These are phyloP conservation scores for Penicillium pulvis DNA, from an alignment of 495 filamentous ascomycete genomes.

Conservation along the genomic window DNA sequence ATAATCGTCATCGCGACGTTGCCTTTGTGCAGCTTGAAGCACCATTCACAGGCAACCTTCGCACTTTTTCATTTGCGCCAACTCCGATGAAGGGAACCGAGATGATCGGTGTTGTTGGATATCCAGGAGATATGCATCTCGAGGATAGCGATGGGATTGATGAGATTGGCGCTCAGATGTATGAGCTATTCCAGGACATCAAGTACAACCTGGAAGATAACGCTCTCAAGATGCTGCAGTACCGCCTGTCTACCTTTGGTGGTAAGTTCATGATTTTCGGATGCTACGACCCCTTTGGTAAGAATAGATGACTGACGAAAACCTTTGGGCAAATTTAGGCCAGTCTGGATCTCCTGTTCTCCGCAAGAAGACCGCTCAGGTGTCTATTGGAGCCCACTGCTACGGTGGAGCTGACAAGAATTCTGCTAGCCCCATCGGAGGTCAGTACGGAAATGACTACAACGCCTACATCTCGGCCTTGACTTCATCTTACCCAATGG, in stretches of 20 bases:
- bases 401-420: neutral
- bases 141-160: slow-evolving; percentile 1
- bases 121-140: neutral
- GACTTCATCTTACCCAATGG: neutral
- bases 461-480: slow-evolving; percentile 1
- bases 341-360: slow-evolving; percentile 6
- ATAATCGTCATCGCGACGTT: slow-evolving; percentile 3
- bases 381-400: neutral
- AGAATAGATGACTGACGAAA: neutral
- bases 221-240: neutral
- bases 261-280: neutral
- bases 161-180: slow-evolving; percentile 3
- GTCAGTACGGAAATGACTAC: neutral
- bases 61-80: neutral
- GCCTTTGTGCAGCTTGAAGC: slow-evolving; percentile 1
- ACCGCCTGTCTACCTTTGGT: neutral
- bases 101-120: slow-evolving; percentile 3
- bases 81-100: neutral
- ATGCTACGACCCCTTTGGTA: neutral
- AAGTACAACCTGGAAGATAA: neutral
- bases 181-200: slow-evolving; percentile 1
- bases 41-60: slow-evolving; percentile 1
- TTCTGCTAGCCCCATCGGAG: slow-evolving; percentile 2
- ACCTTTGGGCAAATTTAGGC: neutral
- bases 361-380: neutral